Conservation (phyloP, 169 alveolate genomes). For the Cryptosporidium ubiquitum region DNA sequence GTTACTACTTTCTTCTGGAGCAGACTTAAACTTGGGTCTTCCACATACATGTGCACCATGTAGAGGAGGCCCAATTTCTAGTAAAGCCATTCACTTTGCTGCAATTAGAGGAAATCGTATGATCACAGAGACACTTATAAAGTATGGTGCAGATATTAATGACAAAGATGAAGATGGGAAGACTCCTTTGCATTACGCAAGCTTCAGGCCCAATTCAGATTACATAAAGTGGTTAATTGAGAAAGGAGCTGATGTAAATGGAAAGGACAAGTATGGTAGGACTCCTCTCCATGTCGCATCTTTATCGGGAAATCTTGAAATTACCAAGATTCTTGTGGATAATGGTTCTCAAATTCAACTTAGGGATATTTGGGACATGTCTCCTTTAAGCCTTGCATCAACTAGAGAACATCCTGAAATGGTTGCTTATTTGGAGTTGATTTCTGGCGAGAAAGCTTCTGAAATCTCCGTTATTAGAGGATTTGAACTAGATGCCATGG, state of each 20-base stretch:
- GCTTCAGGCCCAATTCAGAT: conserved; percentile 81
- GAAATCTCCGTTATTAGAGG: conserved; percentile 11
- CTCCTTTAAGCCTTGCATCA: conserved; percentile 83
- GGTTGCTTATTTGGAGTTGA: conserved; percentile 75
- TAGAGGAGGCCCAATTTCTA: conserved; percentile 82
- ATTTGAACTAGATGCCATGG: conserved; percentile 68
- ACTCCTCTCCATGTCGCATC: conserved; percentile 89
- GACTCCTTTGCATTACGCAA: conserved; percentile 87
- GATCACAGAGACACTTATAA: conserved; percentile 80
- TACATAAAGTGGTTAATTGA: conserved; percentile 81
- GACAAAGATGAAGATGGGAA: conserved; percentile 83
- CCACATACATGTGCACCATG: conserved; percentile 88
- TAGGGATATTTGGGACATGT: conserved; percentile 84
- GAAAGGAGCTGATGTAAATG: conserved; percentile 83
- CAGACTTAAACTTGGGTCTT: conserved; percentile 80
- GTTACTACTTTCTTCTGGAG: conserved; percentile 80
- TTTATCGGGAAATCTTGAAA: conserved; percentile 85
- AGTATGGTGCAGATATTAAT: conserved; percentile 82
- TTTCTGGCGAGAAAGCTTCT: conserved; percentile 14
- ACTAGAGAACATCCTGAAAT: conserved; percentile 77
- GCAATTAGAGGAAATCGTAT: conserved; percentile 86
- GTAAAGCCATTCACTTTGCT: conserved; percentile 87
- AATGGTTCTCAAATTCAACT: conserved; percentile 80
- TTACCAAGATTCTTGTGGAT: conserved; percentile 81
- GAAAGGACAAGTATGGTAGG: conserved; percentile 86